Conservation (phyloP, 129 eudicot species). For the Arctium lappa region DNA sequence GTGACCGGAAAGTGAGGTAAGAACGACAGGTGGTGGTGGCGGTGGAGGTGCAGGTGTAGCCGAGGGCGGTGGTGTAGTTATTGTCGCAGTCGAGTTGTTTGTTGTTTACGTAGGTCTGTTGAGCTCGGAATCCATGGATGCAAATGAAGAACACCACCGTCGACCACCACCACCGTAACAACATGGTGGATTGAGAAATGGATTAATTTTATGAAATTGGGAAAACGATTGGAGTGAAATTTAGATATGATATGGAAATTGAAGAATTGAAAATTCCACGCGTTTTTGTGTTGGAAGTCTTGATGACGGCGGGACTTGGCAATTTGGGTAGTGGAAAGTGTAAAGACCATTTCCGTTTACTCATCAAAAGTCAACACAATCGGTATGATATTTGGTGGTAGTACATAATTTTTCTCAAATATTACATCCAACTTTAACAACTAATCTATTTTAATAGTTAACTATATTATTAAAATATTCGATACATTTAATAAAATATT, state of each 20-base stretch:
- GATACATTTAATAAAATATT: no score
- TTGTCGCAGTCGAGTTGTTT: constrained; percentile 46
- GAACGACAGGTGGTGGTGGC: constrained; percentile 38
- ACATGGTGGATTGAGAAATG: not conserved
- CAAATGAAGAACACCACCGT: not conserved
- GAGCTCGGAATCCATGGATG: constrained; percentile 31
- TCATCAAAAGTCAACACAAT: not conserved
- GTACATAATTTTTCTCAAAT: no score
- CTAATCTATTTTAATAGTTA: no score
- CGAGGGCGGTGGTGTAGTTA: constrained; percentile 40
- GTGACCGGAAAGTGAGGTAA: constrained; percentile 74
- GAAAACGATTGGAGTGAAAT: not conserved
- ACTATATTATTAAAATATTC: no score
- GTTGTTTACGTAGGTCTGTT: constrained; percentile 69
- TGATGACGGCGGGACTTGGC: no score
- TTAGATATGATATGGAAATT: not conserved
- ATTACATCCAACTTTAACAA: no score
- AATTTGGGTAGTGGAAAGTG: not conserved
- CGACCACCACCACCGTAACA: not conserved
- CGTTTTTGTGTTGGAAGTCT: constrained; percentile 1
- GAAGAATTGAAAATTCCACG: constrained; percentile 14
- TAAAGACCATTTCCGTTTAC: not conserved
- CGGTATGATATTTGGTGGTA: no score
- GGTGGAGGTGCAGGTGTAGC: constrained; percentile 54
- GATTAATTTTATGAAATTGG: not conserved